These are phyloP conservation scores for Metschnikowia cubensis DNA, from an alignment of 805 yeast species.

Conservation along the genomic window DNA sequence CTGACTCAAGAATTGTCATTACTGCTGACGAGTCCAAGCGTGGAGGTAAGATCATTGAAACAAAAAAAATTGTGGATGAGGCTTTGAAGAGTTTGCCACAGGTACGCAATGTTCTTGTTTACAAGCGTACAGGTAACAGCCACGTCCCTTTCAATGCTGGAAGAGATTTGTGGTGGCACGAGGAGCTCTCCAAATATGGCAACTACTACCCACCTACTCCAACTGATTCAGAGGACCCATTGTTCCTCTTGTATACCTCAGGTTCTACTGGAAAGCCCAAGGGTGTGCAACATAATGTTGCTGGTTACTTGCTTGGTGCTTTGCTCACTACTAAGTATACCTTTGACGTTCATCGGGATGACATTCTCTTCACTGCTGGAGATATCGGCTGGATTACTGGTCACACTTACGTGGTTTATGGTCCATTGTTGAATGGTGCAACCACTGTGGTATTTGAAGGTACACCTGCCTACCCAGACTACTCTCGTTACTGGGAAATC, in stretches of 20 bases:
- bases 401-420: conserved; percentile 92
- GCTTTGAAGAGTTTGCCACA: conserved; percentile 71
- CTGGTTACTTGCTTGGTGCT: conserved; percentile 92
- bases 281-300: conserved; percentile 95
- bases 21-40: conserved; percentile 95
- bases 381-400: conserved; percentile 99
- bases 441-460: conserved; percentile 94
- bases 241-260: conserved; percentile 92
- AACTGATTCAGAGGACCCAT: conserved; percentile 89
- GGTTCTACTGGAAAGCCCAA: conserved; percentile 99
- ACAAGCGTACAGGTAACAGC: conserved; percentile 77
- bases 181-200: conserved; percentile 74
- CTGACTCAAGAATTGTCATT: conserved; percentile 78
- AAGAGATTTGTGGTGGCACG: conserved; percentile 96
- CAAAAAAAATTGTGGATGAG: conserved; percentile 93
- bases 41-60: conserved; percentile 90
- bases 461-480: conserved; percentile 95
- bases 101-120: conserved; percentile 82
- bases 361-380: conserved; percentile 92
- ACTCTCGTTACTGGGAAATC: conserved; percentile 95
- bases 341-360: conserved; percentile 87
- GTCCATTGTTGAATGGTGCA: conserved; percentile 83
- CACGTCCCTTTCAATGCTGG: conserved; percentile 69
- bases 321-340: conserved; percentile 87
- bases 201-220: conserved; percentile 84